These are phyloP conservation scores for Lolium multiflorum DNA, from an alignment of 176 grass and related monocot species.

Conservation along the genomic window DNA sequence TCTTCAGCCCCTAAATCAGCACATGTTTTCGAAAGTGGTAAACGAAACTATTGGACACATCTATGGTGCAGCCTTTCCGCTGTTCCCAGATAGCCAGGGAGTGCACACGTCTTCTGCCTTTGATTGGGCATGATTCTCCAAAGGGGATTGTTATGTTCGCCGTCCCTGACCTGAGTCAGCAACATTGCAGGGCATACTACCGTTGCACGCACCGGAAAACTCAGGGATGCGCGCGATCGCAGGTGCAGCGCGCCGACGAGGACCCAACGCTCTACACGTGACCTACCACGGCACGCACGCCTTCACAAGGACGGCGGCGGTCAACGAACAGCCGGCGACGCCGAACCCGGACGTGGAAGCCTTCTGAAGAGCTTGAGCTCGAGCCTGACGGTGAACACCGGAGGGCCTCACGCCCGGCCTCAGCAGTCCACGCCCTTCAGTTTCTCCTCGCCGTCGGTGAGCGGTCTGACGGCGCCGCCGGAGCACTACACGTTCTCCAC, in stretches of 20 bases:
- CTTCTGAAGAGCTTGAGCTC: conserved; percentile 44
- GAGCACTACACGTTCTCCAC: conserved; percentile 42
- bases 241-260: conserved; percentile 70
- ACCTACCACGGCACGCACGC: conserved; percentile 65
- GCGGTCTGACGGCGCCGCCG: neutral
- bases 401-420: conserved; percentile 17
- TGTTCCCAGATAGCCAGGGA: no score
- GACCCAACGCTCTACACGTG: conserved; percentile 64
- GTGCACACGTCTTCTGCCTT: no score
- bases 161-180: neutral
- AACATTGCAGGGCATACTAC: conserved; percentile 66
- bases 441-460: conserved; percentile 43
- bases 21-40: conserved; percentile 1
- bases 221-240: conserved; percentile 57
- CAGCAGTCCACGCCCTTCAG: conserved; percentile 35
- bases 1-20: neutral
- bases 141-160: neutral
- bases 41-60: no score
- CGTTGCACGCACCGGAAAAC: conserved; percentile 62
- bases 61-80: no score
- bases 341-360: neutral
- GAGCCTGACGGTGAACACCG: conserved; percentile 52
- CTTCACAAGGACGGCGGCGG: neutral
- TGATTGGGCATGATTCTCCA: no score
- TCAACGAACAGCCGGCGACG: neutral